phyloP scores from a whole-genome alignment of 345 rosid species.

The Acer saccharum region DNA sequence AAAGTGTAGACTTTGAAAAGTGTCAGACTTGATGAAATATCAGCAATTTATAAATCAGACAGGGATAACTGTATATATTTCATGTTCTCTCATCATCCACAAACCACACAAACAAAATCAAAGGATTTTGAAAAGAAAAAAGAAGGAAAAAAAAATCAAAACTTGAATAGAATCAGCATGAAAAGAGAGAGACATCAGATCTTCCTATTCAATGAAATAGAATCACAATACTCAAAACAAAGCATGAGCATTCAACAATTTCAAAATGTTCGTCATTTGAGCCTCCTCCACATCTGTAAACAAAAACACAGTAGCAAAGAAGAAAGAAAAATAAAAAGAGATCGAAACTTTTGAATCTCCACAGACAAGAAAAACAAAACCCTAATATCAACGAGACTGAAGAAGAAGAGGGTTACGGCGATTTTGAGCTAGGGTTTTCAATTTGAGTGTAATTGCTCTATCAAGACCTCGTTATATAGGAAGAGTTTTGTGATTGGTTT shows the following conservation, averaged over 20 bases:
- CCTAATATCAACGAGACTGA: too few species aligned
- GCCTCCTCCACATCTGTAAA: conserved; percentile 14
- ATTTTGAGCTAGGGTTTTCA: background rate
- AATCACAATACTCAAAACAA: conserved; percentile 31
- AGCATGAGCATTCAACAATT: conserved; percentile 25
- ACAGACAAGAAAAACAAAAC: too few species aligned
- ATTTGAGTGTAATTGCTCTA: background rate
- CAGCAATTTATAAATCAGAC: conserved; percentile 20
- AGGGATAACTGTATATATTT: conserved; percentile 34
- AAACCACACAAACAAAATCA: too few species aligned
- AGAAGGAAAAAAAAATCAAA: too few species aligned
- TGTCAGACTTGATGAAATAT: conserved; percentile 27
- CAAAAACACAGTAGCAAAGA: too few species aligned
- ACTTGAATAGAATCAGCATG: background rate
- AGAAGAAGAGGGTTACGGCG: background rate
- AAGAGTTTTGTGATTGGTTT: background rate
- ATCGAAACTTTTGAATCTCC: background rate
- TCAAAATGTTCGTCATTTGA: conserved; percentile 37
- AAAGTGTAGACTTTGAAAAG: background rate
- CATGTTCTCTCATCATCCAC: conserved; percentile 14
- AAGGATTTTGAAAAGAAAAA: background rate
- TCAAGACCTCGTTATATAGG: background rate
- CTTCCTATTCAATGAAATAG: conserved; percentile 45
- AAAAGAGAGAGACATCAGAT: conserved; percentile 42
- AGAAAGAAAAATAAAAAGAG: background rate